Percentiles rank a stretch among this genome's conserved stretches.
phyloP scores from a whole-genome alignment of 140 eudicot genomes.

The Oenanthe javanica region DNA sequence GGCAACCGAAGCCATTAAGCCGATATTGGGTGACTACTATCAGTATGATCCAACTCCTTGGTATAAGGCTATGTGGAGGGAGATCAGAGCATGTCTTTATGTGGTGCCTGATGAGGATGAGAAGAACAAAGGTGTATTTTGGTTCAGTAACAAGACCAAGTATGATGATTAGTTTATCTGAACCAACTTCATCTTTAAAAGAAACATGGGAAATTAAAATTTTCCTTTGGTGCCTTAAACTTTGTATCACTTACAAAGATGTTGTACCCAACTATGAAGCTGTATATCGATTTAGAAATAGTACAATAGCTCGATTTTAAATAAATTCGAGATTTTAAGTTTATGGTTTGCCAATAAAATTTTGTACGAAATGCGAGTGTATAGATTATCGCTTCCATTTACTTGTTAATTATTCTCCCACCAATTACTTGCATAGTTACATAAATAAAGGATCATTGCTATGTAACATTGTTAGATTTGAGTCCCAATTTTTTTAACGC shows the following conservation, averaged over 20 bases:
- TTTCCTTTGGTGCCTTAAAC: background rate
- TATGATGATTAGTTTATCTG: background rate
- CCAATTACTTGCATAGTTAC: too few species aligned
- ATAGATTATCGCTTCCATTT: too few species aligned
- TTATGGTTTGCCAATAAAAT: background rate
- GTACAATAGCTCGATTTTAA: background rate
- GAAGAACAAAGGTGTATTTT: constrained; percentile 46
- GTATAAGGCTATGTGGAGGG: constrained; percentile 69
- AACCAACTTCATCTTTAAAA: background rate
- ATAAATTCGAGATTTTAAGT: background rate
- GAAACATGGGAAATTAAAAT: background rate
- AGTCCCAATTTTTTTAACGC: too few species aligned
- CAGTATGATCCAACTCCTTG: constrained; percentile 64
- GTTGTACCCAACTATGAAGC: background rate
- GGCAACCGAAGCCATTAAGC: constrained; percentile 70
- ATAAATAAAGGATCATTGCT: too few species aligned
- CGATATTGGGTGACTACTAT: constrained; percentile 58
- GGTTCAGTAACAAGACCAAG: constrained; percentile 43
- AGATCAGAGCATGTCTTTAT: constrained; percentile 63
- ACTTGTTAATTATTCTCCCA: too few species aligned
- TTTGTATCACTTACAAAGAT: background rate
- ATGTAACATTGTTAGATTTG: too few species aligned
- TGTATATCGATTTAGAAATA: constrained; percentile 6
- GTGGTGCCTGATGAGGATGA: constrained; percentile 57
- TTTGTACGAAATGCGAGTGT: background rate